Evolutionary conservation across 768 basidiomycete genomes (phyloP).

Genomic region (Rhizopogon sp.): DNA sequence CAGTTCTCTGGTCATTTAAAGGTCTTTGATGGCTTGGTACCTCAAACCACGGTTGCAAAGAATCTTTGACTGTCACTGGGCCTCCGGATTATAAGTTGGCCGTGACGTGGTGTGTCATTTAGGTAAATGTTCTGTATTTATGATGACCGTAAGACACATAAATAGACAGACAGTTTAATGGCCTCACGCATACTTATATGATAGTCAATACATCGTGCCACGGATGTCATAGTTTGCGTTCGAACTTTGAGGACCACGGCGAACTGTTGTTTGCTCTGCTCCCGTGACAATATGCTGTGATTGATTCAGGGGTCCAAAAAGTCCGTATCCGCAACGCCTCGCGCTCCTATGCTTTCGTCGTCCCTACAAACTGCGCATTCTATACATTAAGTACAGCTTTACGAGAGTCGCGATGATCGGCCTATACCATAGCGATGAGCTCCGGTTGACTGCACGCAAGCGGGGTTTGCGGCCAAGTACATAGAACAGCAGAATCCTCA

Average conservation of each 20-base stretch:
- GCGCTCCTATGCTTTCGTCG: neutral
- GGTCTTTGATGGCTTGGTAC: conserved; percentile 1
- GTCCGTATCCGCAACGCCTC: neutral
- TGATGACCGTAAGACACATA: neutral
- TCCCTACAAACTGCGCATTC: neutral
- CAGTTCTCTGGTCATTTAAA: neutral
- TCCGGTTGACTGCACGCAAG: neutral
- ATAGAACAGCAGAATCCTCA: neutral
- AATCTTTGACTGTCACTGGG: neutral
- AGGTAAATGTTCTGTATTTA: neutral
- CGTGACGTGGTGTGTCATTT: too few species aligned
- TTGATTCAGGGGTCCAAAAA: too few species aligned
- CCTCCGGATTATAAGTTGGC: neutral
- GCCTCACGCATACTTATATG: too few species aligned
- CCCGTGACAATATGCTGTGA: neutral
- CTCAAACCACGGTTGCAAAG: neutral
- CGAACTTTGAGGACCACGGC: neutral
- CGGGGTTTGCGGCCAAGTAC: neutral
- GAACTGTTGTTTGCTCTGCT: neutral
- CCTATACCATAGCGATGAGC: neutral
- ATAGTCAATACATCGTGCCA: too few species aligned
- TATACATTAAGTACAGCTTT: too few species aligned
- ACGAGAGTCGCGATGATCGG: neutral
- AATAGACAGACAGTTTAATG: neutral
- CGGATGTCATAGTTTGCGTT: neutral